Percentiles rank a stretch among this genome's conserved stretches.
Conservation (phyloP, 345 rosid genomes). For the Salix suchowensis region DNA sequence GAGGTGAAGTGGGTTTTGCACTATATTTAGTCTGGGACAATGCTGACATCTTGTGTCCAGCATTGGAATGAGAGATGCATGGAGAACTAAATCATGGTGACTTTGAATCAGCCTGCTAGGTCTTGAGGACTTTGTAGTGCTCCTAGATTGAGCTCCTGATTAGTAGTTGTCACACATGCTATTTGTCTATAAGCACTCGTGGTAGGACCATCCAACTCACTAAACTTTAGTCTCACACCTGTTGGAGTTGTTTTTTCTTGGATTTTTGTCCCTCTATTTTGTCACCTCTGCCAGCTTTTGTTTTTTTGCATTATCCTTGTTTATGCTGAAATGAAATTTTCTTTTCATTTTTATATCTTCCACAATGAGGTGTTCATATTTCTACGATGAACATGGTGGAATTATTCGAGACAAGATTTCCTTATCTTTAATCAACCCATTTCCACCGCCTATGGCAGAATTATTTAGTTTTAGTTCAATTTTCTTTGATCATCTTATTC, state of each 20-base stretch:
- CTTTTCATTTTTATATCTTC: neutral
- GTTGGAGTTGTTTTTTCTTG: neutral
- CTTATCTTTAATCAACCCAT: neutral
- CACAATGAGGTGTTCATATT: neutral
- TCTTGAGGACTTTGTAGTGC: neutral
- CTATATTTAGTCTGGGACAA: neutral
- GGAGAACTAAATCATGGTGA: neutral
- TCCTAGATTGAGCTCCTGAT: neutral
- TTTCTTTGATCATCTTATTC: neutral
- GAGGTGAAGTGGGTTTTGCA: neutral
- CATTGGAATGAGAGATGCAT: neutral
- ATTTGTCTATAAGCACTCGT: neutral
- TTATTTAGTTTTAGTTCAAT: neutral
- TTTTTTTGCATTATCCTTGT: neutral
- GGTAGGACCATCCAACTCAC: neutral
- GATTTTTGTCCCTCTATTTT: neutral
- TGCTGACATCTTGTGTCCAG: neutral
- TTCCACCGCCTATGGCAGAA: neutral
- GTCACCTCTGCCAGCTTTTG: neutral
- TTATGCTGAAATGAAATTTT: neutral
- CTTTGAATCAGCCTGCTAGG: neutral
- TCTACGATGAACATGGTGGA: neutral
- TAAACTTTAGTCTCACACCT: neutral
- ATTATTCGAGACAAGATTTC: neutral
- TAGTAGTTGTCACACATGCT: neutral